Percentiles rank a stretch among this genome's conserved stretches.
Conservation (phyloP, 2,329 filamentous ascomycete genomes). For the Pseudogymnoascus sp. region DNA sequence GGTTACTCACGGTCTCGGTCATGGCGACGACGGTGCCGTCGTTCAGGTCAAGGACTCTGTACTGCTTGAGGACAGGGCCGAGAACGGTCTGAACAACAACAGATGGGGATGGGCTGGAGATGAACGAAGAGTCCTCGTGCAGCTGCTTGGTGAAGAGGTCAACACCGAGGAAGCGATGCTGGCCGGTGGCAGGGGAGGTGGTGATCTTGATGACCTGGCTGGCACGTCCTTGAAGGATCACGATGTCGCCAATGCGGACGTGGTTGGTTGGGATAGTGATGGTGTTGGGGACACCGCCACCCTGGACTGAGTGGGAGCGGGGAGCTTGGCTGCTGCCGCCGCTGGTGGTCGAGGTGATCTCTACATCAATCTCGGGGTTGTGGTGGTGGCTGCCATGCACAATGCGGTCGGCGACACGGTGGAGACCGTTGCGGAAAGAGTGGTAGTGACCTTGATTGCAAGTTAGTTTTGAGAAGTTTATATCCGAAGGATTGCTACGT, state of each 20-base stretch:
- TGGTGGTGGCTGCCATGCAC: conserved; percentile 51
- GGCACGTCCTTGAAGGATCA: conserved; percentile 97
- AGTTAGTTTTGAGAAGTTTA: neutral
- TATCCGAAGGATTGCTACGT: conserved; percentile 16
- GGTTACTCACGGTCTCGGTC: conserved; percentile 64
- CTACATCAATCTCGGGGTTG: conserved; percentile 31
- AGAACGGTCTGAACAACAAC: conserved; percentile 99
- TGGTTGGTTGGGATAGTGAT: conserved; percentile 99
- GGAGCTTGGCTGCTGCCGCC: conserved; percentile 14
- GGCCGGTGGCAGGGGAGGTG: conserved; percentile 94
- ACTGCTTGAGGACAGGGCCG: conserved; percentile 99
- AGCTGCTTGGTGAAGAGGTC: conserved; percentile 99
- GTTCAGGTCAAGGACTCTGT: conserved; percentile 96
- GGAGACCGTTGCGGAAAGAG: conserved; percentile 63
- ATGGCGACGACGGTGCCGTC: conserved; percentile 85
- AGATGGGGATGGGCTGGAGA: conserved; percentile 92
- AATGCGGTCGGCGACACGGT: conserved; percentile 57
- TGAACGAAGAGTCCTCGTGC: conserved; percentile 95
- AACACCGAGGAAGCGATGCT: conserved; percentile 99
- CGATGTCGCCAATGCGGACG: conserved; percentile 96
- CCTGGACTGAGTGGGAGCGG: conserved; percentile 3
- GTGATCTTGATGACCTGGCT: conserved; percentile 99
- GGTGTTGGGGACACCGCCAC: conserved; percentile 55
- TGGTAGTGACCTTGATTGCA: conserved; percentile 55
- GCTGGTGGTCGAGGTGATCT: conserved; percentile 15